Percentiles rank a stretch among this genome's conserved stretches.
Evolutionary conservation across 2,329 filamentous ascomycete species (phyloP).

Genomic region (Curvularia sp.): DNA sequence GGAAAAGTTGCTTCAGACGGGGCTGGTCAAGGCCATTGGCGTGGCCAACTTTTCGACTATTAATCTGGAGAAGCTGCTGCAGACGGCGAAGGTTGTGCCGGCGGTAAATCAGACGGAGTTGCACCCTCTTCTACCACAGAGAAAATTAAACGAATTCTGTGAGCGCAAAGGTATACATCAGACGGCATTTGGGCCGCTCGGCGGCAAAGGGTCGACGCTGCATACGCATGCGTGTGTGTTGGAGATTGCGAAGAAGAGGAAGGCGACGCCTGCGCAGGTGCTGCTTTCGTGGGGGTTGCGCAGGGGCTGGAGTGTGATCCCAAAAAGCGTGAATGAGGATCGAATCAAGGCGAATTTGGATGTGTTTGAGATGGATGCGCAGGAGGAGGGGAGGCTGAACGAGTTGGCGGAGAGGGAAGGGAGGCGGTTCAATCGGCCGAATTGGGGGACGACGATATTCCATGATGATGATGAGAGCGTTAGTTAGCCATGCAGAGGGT

Average conservation of each 20-base stretch:
- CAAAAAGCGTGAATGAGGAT: constrained; percentile 40
- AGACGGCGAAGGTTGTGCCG: constrained; percentile 29
- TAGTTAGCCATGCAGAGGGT: no score
- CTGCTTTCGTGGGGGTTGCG: constrained; percentile 88
- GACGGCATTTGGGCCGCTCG: constrained; percentile 21
- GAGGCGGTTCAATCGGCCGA: not conserved
- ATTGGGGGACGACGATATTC: not conserved
- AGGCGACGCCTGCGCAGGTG: constrained; percentile 76
- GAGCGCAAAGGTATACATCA: constrained; percentile 17
- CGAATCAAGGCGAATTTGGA: constrained; percentile 43
- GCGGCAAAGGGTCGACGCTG: constrained; percentile 4
- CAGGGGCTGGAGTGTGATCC: constrained; percentile 45
- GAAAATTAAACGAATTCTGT: constrained; percentile 17
- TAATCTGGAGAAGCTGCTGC: constrained; percentile 59
- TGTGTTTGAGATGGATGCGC: not conserved
- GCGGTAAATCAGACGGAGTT: constrained; percentile 28
- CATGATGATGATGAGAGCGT: not conserved
- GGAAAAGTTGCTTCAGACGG: constrained; percentile 40
- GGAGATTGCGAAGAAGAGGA: constrained; percentile 64
- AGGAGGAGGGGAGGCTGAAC: constrained; percentile 22
- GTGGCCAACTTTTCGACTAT: constrained; percentile 28
- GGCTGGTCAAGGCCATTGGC: constrained; percentile 26
- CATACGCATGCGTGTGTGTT: not conserved
- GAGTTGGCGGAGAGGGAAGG: constrained; percentile 64
- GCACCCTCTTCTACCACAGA: constrained; percentile 20